Evolutionary conservation across 1,284 basidiomycete species (phyloP).

Genomic region (Sporisorium exsertum): DNA sequence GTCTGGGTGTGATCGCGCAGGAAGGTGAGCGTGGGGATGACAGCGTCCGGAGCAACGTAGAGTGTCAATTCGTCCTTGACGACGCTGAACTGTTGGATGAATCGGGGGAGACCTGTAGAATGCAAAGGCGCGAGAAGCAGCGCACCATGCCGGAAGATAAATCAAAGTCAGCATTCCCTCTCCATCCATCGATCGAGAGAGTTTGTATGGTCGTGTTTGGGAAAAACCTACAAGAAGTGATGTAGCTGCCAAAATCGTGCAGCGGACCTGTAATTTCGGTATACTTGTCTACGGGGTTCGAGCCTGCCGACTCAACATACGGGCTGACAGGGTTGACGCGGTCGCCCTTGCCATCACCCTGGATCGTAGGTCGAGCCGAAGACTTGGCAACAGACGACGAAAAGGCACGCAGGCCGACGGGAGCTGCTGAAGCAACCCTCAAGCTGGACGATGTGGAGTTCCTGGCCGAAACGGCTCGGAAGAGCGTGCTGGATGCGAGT

Average conservation of each 20-base stretch:
- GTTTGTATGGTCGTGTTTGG: no score
- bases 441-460: slow-evolving; percentile 32
- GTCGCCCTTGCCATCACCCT: slow-evolving; percentile 59
- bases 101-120: slow-evolving; percentile 63
- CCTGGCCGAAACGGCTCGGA: slow-evolving; percentile 38
- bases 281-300: slow-evolving; percentile 63
- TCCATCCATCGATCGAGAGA: no score
- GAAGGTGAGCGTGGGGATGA: slow-evolving; percentile 90
- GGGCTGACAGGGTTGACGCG: slow-evolving; percentile 63
- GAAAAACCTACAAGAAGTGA: slow-evolving; percentile 61
- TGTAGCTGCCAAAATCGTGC: slow-evolving; percentile 68
- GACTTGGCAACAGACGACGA: slow-evolving; percentile 27
- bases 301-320: slow-evolving; percentile 58
- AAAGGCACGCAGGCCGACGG: slow-evolving; percentile 29
- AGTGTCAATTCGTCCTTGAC: slow-evolving; percentile 96
- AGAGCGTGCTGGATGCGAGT: slow-evolving; percentile 28
- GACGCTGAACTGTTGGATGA: slow-evolving; percentile 68
- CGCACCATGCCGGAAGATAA: background rate
- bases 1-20: slow-evolving; percentile 95
- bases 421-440: slow-evolving; percentile 18
- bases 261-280: slow-evolving; percentile 49
- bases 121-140: no score
- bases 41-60: slow-evolving; percentile 83
- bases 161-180: slow-evolving; percentile 17
- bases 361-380: slow-evolving; percentile 27